Conservation (phyloP, 2,329 filamentous ascomycete species). For the Purpureocillium lavendulum region DNA sequence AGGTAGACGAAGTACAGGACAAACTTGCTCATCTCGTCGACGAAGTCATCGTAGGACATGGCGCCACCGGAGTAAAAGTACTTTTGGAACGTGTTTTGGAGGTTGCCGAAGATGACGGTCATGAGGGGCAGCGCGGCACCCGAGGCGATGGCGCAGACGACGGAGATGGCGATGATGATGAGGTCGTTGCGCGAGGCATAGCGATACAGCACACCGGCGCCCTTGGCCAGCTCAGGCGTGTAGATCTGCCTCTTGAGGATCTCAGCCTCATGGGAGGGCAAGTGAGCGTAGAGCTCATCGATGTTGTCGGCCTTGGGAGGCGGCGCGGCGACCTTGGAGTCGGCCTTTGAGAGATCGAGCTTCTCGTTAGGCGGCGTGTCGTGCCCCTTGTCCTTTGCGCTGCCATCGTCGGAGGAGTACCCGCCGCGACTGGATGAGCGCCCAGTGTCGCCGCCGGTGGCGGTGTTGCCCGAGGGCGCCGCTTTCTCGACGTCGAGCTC, state of each 20-base stretch:
- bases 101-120: slow-evolving; percentile 71
- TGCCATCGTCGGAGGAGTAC: slow-evolving; percentile 5
- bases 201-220: slow-evolving; percentile 57
- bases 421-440: slow-evolving; percentile 1
- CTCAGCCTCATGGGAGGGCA: slow-evolving; percentile 56
- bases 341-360: slow-evolving; percentile 8
- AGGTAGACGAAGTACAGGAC: slow-evolving; percentile 84
- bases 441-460: too few species aligned
- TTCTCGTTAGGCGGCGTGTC: background rate
- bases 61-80: slow-evolving; percentile 42
- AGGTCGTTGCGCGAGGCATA: slow-evolving; percentile 61
- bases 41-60: slow-evolving; percentile 47
- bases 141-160: slow-evolving; percentile 58
- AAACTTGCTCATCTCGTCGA: slow-evolving; percentile 47
- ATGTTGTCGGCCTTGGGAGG: slow-evolving; percentile 25
- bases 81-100: slow-evolving; percentile 63
- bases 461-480: background rate
- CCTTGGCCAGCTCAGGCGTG: slow-evolving; percentile 54
- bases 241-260: slow-evolving; percentile 63
- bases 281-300: slow-evolving; percentile 49
- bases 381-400: slow-evolving; percentile 1
- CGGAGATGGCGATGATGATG: slow-evolving; percentile 52
- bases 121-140: slow-evolving; percentile 73
- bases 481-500: slow-evolving; percentile 1
- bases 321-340: slow-evolving; percentile 11